These are phyloP conservation scores for Yarrowia sp. DNA, from an alignment of 805 yeast genomes.

Conservation along the genomic window DNA sequence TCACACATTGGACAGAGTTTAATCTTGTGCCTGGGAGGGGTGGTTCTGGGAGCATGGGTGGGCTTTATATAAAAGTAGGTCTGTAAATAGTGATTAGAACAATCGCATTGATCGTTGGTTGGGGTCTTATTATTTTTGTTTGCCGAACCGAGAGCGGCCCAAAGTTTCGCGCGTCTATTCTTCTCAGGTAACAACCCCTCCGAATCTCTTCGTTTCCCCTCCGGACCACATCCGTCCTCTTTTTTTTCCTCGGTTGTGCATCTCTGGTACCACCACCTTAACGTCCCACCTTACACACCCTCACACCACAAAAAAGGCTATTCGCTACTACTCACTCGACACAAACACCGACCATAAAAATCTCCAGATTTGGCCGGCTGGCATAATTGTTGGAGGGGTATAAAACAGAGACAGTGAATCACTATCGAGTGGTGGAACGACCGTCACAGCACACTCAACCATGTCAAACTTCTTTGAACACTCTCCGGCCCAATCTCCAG, in stretches of 20 bases:
- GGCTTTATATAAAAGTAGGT: constrained; percentile 11
- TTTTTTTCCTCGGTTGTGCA: constrained; percentile 1
- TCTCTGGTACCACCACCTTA: not conserved
- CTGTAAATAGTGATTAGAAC: not conserved
- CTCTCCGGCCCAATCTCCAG: constrained; percentile 35
- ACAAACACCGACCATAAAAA: constrained; percentile 27
- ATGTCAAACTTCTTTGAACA: constrained; percentile 37
- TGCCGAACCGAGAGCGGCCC: not conserved
- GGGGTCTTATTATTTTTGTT: not conserved
- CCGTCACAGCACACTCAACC: not conserved
- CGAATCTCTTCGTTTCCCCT: no score
- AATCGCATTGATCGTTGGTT: no score
- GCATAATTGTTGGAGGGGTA: constrained; percentile 37
- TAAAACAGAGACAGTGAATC: constrained; percentile 28
- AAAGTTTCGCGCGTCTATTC: not conserved
- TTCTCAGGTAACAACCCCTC: not conserved
- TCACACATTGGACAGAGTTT: constrained; percentile 38
- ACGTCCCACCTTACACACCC: constrained; percentile 11
- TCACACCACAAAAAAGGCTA: constrained; percentile 33
- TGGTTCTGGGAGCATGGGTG: constrained; percentile 14
- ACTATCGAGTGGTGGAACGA: constrained; percentile 5
- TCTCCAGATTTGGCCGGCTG: constrained; percentile 35
- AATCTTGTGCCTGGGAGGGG: constrained; percentile 33
- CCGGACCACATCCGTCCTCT: no score
- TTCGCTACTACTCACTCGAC: constrained; percentile 36